Conservation (phyloP, 257 asterid species). For the Fraxinus americana region DNA sequence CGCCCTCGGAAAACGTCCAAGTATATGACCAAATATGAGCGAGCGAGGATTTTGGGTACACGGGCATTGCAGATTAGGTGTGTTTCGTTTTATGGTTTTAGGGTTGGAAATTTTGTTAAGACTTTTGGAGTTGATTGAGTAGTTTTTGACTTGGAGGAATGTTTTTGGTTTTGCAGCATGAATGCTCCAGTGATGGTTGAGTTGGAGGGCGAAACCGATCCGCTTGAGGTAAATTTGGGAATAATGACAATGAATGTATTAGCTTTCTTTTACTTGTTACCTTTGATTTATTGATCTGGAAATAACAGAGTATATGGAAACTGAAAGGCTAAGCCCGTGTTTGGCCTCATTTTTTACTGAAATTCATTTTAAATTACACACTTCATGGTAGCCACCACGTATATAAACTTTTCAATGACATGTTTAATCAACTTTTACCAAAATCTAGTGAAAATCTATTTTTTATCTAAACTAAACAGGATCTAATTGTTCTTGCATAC, state of each 20-base stretch:
- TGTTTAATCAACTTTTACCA: too few species aligned
- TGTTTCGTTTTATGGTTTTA: background rate
- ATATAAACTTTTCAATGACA: too few species aligned
- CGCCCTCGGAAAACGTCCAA: constrained; percentile 87
- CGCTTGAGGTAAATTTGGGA: constrained; percentile 62
- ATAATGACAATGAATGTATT: background rate
- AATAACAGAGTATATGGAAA: too few species aligned
- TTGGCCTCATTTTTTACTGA: too few species aligned
- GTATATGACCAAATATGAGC: constrained; percentile 92
- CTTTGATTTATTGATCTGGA: background rate
- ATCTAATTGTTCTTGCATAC: too few species aligned
- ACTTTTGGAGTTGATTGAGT: constrained; percentile 1
- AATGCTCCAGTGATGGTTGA: constrained; percentile 99
- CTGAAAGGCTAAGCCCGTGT: background rate
- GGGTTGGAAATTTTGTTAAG: background rate
- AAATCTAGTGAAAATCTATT: too few species aligned
- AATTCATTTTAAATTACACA: too few species aligned
- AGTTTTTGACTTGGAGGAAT: constrained; percentile 13
- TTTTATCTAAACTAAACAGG: too few species aligned
- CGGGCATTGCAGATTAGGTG: constrained; percentile 94
- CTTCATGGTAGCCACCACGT: too few species aligned
- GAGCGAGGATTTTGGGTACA: constrained; percentile 91
- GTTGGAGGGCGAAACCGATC: constrained; percentile 93
- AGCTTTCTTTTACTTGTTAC: too few species aligned
- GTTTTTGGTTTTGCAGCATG: constrained; percentile 57